Evolutionary conservation across 2,329 filamentous ascomycete species (phyloP), one percentile per base, ranked within the genome.

Genomic region (Kalaharituber pfeilii): DNA sequence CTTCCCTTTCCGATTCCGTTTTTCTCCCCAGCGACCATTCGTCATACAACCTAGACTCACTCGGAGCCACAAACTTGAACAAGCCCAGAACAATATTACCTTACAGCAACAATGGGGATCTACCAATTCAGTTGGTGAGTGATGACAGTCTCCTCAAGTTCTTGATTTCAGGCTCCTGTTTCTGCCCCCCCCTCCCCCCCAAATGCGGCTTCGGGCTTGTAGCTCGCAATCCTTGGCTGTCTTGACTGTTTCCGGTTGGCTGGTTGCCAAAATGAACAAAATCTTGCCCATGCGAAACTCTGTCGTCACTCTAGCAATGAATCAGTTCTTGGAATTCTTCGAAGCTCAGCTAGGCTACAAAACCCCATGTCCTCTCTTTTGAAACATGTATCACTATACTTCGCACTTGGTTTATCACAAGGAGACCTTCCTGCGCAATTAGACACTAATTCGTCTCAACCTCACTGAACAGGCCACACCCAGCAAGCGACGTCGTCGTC

Each of bases 401-500:
- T n/a, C n/a, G n/a, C n/a, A n/a, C n/a, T n/a, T n/a, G n/a, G n/a
- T n/a, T n/a, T n/a, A n/a, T n/a, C n/a, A n/a, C n/a, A n/a, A n/a
- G n/a, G n/a, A n/a, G n/a, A n/a, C n/a, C n/a, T n/a, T n/a, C n/a
- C n/a, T n/a, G n/a, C n/a, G 44, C 22, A 13, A 47, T 47, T 7
- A 7, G 13, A 5, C 2, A 25, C 42, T 49, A 58, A 60, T 61
- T 59, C 57, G 57, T 57, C 56, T 56, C 52, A 56, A 51, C 57
- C 57, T 56, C 65, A 58, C 58, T 63, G 59, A 65, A 62, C 70
- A 95, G 89, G 89, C 79, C 82, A 67, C 81, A 91, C 68, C 74
- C 80, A 64, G 88, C 84, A 67, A 76, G 81, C 62, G 84, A 93
- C 67, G 89, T 96, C 68, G 89, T 83, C 70, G 91, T 96, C 64